phyloP scores from a whole-genome alignment of 2,329 filamentous ascomycete species.

The Nigrograna mackinnonii region DNA sequence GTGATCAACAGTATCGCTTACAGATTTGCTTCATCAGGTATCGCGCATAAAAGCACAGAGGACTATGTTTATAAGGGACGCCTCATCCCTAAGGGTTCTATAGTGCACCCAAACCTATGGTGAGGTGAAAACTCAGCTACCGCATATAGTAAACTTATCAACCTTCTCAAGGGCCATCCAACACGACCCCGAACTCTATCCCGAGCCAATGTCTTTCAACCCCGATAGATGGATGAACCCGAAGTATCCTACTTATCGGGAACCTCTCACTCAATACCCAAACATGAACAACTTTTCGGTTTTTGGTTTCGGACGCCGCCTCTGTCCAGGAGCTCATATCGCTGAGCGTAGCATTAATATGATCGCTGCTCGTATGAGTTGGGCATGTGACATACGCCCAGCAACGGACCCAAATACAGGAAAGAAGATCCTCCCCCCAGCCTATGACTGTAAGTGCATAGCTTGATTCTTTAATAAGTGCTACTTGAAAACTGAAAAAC shows the following conservation, averaged over 20 bases:
- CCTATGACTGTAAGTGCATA: too few relatives aligned
- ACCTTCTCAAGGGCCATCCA: conserved; percentile 57
- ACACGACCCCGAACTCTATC: conserved; percentile 59
- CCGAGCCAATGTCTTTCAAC: conserved; percentile 60
- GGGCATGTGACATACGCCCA: conserved; percentile 17
- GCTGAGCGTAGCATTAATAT: conserved; percentile 13
- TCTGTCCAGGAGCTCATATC: conserved; percentile 13
- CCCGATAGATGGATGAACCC: conserved; percentile 59
- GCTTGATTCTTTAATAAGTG: too few relatives aligned
- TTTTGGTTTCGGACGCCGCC: conserved; percentile 16
- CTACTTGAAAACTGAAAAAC: too few relatives aligned
- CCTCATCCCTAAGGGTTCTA: conserved; percentile 47
- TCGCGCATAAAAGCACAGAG: conserved; percentile 48
- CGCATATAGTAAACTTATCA: too few relatives aligned
- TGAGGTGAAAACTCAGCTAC: not conserved
- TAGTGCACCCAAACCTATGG: not conserved
- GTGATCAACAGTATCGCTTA: too few relatives aligned
- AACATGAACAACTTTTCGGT: conserved; percentile 11
- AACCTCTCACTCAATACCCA: conserved; percentile 13
- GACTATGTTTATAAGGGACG: conserved; percentile 54
- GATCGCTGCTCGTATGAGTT: conserved; percentile 12
- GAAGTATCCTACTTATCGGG: conserved; percentile 12
- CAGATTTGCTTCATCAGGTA: too few relatives aligned
- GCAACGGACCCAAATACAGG: too few relatives aligned
- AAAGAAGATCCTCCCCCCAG: too few relatives aligned